Evolutionary conservation across 345 rosid species (phyloP), one percentile per base, ranked within the genome.

Genomic region (Dipteronia sinensis): DNA sequence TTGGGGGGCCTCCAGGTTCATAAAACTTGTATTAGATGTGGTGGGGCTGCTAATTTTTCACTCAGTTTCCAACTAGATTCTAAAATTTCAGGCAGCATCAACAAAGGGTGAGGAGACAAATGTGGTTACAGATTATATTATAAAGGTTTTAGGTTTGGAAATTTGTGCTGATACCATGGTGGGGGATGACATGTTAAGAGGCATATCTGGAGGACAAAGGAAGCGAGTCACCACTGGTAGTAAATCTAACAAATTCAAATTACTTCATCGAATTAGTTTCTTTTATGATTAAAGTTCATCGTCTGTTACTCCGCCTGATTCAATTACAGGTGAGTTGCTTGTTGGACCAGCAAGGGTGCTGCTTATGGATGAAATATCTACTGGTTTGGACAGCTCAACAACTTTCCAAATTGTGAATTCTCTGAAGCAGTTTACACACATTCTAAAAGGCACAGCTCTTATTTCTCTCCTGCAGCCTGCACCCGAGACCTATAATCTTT

Each of bases 381-480:
- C 90, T 72, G 97, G 97, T 49, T 79, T 93, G 66, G 94, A 93
- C 77, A 91, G 95, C 79, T 90, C 95, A 2, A 93, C 95, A 19
- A 88, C 94, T 25, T 91, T 65, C 74, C 91, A 90, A 72, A 89
- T 93, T 46, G 84, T 88, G 79, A 91, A 87, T 67, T 86, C 84
- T n/a, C 82, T 93, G 47, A 87, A 79, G 85, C 94, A 91, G 34
- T 85, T 73, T 55, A 81, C 81, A 74, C 89, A 88, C 76, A 84
- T 88, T 62, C 83, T 88, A 22, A 75, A 87, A 31, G 90, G 84
- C 80, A 93, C 95, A 12, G 87, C 92, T 13, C 77, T 87, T 51
- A 80, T 93, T 27, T 91, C 97, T 65, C 97, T 93, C 65, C 97
- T 93, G 27, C 95, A 93, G 80, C 97, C 95, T 4, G 90, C 93